Evolutionary conservation across 2,329 filamentous ascomycete genomes (phyloP).

Genomic region (Dactylellina parvicollis): DNA sequence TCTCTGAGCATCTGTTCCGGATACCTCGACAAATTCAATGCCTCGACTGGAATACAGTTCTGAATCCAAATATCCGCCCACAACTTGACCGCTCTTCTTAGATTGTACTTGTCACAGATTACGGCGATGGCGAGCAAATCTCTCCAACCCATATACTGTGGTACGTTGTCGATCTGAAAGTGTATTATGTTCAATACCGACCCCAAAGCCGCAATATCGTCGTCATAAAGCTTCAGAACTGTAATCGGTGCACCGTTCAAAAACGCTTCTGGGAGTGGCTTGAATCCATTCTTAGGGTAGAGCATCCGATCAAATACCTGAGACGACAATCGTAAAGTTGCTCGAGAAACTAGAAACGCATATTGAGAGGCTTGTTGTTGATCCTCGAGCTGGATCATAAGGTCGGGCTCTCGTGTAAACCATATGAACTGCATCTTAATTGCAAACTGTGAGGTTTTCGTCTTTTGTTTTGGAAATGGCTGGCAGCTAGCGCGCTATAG

Average conservation of each 20-base stretch:
- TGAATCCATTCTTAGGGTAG: constrained; percentile 31
- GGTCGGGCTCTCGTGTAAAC: constrained; percentile 39
- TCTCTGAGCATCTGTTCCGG: constrained; percentile 8
- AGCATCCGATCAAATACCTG: constrained; percentile 29
- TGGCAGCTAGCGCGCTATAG: no score
- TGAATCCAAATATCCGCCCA: constrained; percentile 29
- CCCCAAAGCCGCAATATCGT: constrained; percentile 23
- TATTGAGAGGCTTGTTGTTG: not conserved
- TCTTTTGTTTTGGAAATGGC: no score
- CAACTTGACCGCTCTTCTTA: constrained; percentile 1
- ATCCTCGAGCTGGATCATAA: constrained; percentile 33
- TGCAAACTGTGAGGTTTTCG: no score
- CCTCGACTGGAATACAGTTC: not conserved
- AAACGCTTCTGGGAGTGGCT: constrained; percentile 18
- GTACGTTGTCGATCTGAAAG: constrained; percentile 22
- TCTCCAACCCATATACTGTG: constrained; percentile 3
- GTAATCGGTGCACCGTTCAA: constrained; percentile 24
- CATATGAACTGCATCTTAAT: constrained; percentile 40
- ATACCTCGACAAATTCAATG: not conserved
- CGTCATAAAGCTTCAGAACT: constrained; percentile 28
- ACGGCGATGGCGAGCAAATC: constrained; percentile 25
- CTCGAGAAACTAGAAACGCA: constrained; percentile 6
- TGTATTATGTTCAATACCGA: constrained; percentile 41
- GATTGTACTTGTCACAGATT: constrained; percentile 41
- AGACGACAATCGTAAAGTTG: constrained; percentile 18